These are phyloP conservation scores for Flaveria trinervia DNA, from an alignment of 129 eudicot genomes.

Conservation along the genomic window DNA sequence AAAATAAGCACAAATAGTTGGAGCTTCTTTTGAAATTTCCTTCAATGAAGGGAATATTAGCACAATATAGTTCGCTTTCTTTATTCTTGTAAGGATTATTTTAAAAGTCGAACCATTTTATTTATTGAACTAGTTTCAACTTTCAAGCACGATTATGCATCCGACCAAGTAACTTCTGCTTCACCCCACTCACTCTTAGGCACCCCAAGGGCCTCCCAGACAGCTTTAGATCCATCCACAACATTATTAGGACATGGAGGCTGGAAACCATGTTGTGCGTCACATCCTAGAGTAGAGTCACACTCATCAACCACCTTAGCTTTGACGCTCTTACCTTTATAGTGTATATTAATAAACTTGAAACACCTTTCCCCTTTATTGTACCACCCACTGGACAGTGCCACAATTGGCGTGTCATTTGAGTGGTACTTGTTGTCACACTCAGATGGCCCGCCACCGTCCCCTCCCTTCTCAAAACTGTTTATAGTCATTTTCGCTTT, in stretches of 20 bases:
- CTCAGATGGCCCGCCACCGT: conserved; percentile 44
- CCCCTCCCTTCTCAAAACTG: conserved; percentile 35
- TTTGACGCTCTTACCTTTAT: conserved; percentile 36
- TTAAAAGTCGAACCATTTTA: not conserved
- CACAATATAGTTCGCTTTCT: not conserved
- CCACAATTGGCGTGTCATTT: conserved; percentile 30
- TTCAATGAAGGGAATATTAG: no score
- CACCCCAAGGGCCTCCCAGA: conserved; percentile 48
- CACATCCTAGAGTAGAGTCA: conserved; percentile 46
- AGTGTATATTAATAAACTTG: conserved; percentile 24
- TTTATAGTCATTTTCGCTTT: conserved; percentile 38
- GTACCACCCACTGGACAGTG: conserved; percentile 40
- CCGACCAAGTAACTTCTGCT: conserved; percentile 31
- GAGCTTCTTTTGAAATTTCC: no score
- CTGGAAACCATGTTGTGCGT: conserved; percentile 34
- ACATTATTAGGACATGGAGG: conserved; percentile 48
- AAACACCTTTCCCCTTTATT: conserved; percentile 31
- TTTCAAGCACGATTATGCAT: conserved; percentile 25
- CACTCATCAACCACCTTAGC: conserved; percentile 56
- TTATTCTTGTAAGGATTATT: not conserved
- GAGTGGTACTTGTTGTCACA: conserved; percentile 45
- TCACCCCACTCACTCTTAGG: conserved; percentile 34
- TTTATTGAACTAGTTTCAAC: conserved; percentile 9
- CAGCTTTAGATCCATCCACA: conserved; percentile 55
- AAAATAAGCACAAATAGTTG: no score